Percentiles rank a stretch among this genome's conserved stretches.
Evolutionary conservation across 805 yeast species (phyloP).

Genomic region (Wickerhamomyces strasburgensis): DNA sequence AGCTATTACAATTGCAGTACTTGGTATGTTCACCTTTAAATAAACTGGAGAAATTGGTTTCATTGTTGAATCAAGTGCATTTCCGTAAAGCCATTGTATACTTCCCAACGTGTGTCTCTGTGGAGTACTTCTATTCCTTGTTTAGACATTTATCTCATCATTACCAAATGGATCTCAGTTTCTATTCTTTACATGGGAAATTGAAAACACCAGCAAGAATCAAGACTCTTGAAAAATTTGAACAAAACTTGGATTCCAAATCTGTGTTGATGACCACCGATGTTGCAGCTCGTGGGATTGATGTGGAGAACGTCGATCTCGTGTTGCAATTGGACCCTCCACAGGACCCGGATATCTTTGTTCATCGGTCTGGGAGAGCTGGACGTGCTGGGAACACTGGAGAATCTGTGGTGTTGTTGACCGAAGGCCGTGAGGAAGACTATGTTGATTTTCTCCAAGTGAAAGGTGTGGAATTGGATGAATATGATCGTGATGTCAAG

Average conservation of each 20-base stretch:
- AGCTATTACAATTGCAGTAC: constrained; percentile 57
- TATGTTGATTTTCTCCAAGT: constrained; percentile 78
- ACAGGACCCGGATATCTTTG: constrained; percentile 82
- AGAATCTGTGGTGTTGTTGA: constrained; percentile 68
- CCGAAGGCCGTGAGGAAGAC: constrained; percentile 73
- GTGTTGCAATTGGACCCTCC: constrained; percentile 97
- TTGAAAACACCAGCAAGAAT: constrained; percentile 74
- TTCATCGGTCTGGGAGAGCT: constrained; percentile 93
- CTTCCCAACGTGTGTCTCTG: constrained; percentile 85
- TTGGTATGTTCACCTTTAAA: constrained; percentile 50
- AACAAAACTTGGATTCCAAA: constrained; percentile 30
- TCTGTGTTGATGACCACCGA: constrained; percentile 84
- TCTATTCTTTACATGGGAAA: constrained; percentile 88
- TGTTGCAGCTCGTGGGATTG: constrained; percentile 98
- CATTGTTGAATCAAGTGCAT: constrained; percentile 45
- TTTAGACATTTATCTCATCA: constrained; percentile 36
- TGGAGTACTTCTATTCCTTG: constrained; percentile 66
- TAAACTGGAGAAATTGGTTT: constrained; percentile 57
- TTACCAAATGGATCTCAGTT: constrained; percentile 29
- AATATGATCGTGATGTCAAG: constrained; percentile 25
- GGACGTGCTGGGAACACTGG: constrained; percentile 90
- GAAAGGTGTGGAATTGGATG: constrained; percentile 50
- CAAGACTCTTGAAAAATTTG: constrained; percentile 62
- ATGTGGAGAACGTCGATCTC: constrained; percentile 89
- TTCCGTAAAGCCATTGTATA: constrained; percentile 84